Evolutionary conservation across 2,329 filamentous ascomycete genomes (phyloP).

Genomic region (Juglanconis oblonga): DNA sequence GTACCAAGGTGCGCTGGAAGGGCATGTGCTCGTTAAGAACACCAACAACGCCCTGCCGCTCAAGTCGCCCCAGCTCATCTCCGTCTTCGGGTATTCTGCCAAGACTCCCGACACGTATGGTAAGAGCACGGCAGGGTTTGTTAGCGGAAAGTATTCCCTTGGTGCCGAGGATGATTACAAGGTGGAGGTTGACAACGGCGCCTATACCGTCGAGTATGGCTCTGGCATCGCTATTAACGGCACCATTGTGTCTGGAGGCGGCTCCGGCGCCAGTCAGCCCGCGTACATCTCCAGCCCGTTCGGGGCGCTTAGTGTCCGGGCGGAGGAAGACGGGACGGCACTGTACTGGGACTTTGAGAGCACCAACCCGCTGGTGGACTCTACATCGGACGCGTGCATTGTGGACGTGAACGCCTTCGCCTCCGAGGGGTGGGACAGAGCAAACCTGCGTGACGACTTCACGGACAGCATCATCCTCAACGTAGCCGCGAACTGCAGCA

Average conservation of each 20-base stretch:
- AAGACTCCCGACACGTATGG: constrained; percentile 42
- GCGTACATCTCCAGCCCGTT: constrained; percentile 47
- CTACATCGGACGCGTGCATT: constrained; percentile 60
- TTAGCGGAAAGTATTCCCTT: constrained; percentile 37
- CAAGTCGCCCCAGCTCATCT: constrained; percentile 46
- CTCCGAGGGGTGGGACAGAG: constrained; percentile 66
- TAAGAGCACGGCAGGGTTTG: constrained; percentile 35
- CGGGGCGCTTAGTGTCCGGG: constrained; percentile 47
- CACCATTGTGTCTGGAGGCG: constrained; percentile 42
- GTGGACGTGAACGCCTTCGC: constrained; percentile 66
- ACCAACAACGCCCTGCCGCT: constrained; percentile 53
- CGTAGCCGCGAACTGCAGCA: constrained; percentile 57
- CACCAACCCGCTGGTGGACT: constrained; percentile 42
- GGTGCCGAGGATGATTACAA: constrained; percentile 30
- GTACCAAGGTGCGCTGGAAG: constrained; percentile 56
- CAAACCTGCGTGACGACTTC: constrained; percentile 62
- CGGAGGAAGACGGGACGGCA: constrained; percentile 48
- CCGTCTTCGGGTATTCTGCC: constrained; percentile 61
- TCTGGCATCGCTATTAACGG: constrained; percentile 39
- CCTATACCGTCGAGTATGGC: neutral
- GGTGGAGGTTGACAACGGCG: constrained; percentile 17
- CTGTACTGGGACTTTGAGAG: constrained; percentile 53
- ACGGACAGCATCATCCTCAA: constrained; percentile 55
- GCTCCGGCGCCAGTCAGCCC: constrained; percentile 41
- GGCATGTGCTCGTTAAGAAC: constrained; percentile 65